Base-by-base conservation (phyloP, 495 filamentous ascomycete genomes). In the Xylaria grammica region DNA sequence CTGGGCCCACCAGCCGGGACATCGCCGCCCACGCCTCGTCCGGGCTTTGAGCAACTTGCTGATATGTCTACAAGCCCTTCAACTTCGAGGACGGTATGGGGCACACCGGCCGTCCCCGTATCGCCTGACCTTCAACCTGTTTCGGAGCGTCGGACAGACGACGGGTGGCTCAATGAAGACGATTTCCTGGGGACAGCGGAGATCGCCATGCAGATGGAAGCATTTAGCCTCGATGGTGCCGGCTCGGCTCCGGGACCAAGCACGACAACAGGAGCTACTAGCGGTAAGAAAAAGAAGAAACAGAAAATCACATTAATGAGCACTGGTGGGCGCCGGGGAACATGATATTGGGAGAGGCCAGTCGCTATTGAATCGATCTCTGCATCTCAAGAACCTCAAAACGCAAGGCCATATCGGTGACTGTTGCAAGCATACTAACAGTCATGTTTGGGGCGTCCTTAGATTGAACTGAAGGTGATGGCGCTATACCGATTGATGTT, bases 231-330 rank as follows among this genome's bases (percentile, higher is more conserved):
- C 13, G 78, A 81, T 50, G 65, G 67, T 55, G 60, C 67, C 64
- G 45, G 60, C 24, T 61, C 61, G 22, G 27, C 52, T 2, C 42
- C 62, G 48, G 65, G 70, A 13, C 59, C 72, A 15, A 66, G 67
- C 53, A 69, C 51, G 26, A 55, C 54, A 9, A 60, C 72, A 66
- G 46, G 69, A 48, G 53, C 67, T 44, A 69, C 70, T 9, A 75
- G 72, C 6, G 78, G 78, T 52, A 82, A 82, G 56, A 93, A 91
- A 79, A 96, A 94, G 81, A 97, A 96, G 79, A 87, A 85, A 56
- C 93, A 96, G 79, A 95, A 96, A 82, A 97, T 97, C 55, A 97
- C 92, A 10, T 73, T 97, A 60, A 97, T 97, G 93, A 93, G 91
- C 62, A 97, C 93, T 4, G 79, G 81, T 22, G 72, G 81, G 9